Evolutionary conservation across 2,329 filamentous ascomycete genomes (phyloP), one percentile per base, ranked within the genome.

Genomic region (Camillea tinctor): DNA sequence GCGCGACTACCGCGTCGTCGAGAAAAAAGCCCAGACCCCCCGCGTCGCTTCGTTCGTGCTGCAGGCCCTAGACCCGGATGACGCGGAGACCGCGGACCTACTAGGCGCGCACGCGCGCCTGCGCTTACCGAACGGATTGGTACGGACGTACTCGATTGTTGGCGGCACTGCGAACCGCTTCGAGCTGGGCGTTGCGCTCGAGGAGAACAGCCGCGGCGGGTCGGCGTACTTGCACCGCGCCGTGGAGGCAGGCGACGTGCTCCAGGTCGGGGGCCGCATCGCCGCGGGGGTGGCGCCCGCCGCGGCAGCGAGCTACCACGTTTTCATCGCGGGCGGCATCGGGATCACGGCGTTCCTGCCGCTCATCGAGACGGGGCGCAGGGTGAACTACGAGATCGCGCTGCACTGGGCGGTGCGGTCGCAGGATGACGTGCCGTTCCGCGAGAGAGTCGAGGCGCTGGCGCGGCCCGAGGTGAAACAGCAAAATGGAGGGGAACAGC

Each of bases 301-400:
- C 0, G 68, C 60, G 2, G 73, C 78, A 1, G 83, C 83, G 7
- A 84, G 83, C 63, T 78, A 83, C 54, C 86, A 89, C 63, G 76
- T 89, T 48, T 84, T 89, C 66, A 81, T 90, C 26, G 85, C 80
- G 0, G 87, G 84, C 9, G 88, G 87, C 0, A 85, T 90, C 26
- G 88, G 87, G 0, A 82, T 90, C 62, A 90, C 88, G 1, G 87
- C 87, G 0, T 89, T 89, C 63, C 68, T 90, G 8, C 67, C 76
- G 0, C 74, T 85, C 22, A 68, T 84, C 2, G 73, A 81, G 54
- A 56, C 26, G 1, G 79, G 79, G 60, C 69, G 73, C 17, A 30
- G 66, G 4, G 81, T 82, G 60, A 77, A 85, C 66, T 81, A 74
- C 69, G 79, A 80, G 58, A 80, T 79, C 44, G 75, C 77, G 21